A percentile compares a stretch with the other conserved stretches of the same genome.
These are phyloP conservation scores for Alliaria petiolata DNA, from an alignment of 345 rosid species.

Conservation along the genomic window DNA sequence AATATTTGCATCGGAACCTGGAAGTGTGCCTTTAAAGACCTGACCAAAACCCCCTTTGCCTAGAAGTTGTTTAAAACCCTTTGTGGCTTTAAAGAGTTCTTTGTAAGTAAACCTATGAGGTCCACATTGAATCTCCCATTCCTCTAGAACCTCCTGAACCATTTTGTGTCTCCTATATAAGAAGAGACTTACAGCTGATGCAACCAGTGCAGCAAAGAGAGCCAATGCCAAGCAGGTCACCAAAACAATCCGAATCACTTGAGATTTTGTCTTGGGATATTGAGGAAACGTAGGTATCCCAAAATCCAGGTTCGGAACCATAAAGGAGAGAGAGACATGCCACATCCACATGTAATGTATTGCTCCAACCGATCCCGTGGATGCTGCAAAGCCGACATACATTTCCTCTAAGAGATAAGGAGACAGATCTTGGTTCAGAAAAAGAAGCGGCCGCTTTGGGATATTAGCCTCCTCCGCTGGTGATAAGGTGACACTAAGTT, in stretches of 20 bases:
- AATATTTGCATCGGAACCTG: background rate
- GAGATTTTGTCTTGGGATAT: constrained; percentile 38
- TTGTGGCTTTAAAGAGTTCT: constrained; percentile 20
- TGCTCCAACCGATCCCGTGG: constrained; percentile 70
- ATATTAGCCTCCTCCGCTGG: constrained; percentile 27
- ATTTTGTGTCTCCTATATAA: background rate
- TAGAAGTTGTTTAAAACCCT: constrained; percentile 18
- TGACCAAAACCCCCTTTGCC: constrained; percentile 25
- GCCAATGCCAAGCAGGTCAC: constrained; percentile 28
- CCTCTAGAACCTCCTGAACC: constrained; percentile 32
- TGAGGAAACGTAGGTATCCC: constrained; percentile 51
- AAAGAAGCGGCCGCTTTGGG: constrained; percentile 44
- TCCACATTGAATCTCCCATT: constrained; percentile 17
- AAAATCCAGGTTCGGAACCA: constrained; percentile 42
- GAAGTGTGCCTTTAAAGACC: constrained; percentile 12
- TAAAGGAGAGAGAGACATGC: too few species aligned
- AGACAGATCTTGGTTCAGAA: constrained; percentile 56
- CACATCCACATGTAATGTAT: constrained; percentile 57
- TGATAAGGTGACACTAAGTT: constrained; percentile 57
- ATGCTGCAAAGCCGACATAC: constrained; percentile 68
- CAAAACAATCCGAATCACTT: background rate
- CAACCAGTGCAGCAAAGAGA: constrained; percentile 5
- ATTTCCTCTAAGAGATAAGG: constrained; percentile 40
- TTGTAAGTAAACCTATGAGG: constrained; percentile 26
- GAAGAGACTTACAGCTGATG: constrained; percentile 11